Conservation (phyloP, 2,329 filamentous ascomycete genomes). For the Fusarium poae region DNA sequence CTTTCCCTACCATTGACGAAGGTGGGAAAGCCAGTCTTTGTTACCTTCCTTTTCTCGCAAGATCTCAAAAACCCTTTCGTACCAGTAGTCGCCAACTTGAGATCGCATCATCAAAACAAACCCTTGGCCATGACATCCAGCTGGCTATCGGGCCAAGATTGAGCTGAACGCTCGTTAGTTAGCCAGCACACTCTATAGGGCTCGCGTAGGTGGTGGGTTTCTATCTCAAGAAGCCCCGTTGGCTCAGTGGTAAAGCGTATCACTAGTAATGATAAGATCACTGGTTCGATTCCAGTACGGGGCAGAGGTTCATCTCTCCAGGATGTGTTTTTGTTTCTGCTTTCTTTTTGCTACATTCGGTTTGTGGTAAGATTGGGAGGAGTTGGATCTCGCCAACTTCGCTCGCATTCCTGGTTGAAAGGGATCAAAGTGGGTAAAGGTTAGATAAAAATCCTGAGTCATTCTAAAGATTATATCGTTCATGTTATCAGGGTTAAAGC, state of each 20-base stretch:
- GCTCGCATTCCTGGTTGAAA: neutral
- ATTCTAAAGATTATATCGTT: no score
- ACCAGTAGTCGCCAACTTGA: neutral
- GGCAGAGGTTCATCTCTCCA: neutral
- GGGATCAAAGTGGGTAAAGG: no score
- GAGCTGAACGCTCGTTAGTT: neutral
- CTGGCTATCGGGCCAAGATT: neutral
- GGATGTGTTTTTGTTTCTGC: neutral
- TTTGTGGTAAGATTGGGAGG: neutral
- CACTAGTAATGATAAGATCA: constrained; percentile 3
- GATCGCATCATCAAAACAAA: neutral
- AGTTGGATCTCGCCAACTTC: neutral
- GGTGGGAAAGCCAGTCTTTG: neutral
- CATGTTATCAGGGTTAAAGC: neutral
- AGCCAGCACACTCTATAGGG: neutral
- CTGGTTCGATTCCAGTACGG: constrained; percentile 6
- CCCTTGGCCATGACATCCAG: neutral
- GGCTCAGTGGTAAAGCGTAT: constrained; percentile 4
- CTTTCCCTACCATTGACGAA: neutral
- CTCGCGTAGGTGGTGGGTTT: neutral
- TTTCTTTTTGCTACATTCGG: neutral
- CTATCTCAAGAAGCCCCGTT: neutral
- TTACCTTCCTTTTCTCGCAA: constrained; percentile 26
- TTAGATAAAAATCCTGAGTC: no score
- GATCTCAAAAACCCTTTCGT: neutral